These are phyloP conservation scores for Fonsecaea monophora DNA, from an alignment of 2,329 filamentous ascomycete genomes.

Conservation along the genomic window DNA sequence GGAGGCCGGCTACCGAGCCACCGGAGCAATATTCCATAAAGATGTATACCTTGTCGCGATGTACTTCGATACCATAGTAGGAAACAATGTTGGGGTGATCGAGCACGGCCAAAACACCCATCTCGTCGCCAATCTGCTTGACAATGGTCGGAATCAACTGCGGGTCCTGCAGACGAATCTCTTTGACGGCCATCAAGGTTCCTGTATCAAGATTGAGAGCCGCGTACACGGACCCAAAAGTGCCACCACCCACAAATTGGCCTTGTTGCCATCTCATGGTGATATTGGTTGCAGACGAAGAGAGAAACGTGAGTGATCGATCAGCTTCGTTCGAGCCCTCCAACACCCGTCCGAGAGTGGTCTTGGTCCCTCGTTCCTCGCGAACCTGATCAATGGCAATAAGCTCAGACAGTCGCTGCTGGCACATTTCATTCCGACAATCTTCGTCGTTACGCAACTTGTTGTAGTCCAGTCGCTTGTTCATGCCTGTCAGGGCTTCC, in stretches of 20 bases:
- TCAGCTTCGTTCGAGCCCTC: slow-evolving; percentile 97
- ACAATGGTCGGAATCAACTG: slow-evolving; percentile 95
- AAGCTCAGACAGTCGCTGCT: slow-evolving; percentile 76
- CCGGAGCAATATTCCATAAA: slow-evolving; percentile 99
- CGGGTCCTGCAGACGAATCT: slow-evolving; percentile 95
- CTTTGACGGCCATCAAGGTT: slow-evolving; percentile 97
- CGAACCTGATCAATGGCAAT: slow-evolving; percentile 77
- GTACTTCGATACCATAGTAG: slow-evolving; percentile 97
- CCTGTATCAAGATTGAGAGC: slow-evolving; percentile 97
- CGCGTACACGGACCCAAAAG: slow-evolving; percentile 96
- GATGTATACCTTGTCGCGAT: slow-evolving; percentile 98
- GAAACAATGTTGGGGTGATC: slow-evolving; percentile 98
- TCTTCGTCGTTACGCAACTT: slow-evolving; percentile 80
- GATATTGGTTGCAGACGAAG: slow-evolving; percentile 91
- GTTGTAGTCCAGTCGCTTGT: slow-evolving; percentile 76
- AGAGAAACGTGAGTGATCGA: slow-evolving; percentile 89
- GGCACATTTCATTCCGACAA: slow-evolving; percentile 74
- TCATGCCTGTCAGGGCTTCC: slow-evolving; percentile 78
- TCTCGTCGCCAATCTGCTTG: slow-evolving; percentile 92
- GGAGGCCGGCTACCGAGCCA: slow-evolving; percentile 83
- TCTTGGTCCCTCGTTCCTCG: slow-evolving; percentile 78
- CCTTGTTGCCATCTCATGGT: slow-evolving; percentile 98
- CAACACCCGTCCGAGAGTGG: slow-evolving; percentile 85
- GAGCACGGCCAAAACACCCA: slow-evolving; percentile 92
- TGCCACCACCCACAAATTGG: slow-evolving; percentile 96